Conservation (phyloP, 345 rosid genomes). For the Salix dunnii region DNA sequence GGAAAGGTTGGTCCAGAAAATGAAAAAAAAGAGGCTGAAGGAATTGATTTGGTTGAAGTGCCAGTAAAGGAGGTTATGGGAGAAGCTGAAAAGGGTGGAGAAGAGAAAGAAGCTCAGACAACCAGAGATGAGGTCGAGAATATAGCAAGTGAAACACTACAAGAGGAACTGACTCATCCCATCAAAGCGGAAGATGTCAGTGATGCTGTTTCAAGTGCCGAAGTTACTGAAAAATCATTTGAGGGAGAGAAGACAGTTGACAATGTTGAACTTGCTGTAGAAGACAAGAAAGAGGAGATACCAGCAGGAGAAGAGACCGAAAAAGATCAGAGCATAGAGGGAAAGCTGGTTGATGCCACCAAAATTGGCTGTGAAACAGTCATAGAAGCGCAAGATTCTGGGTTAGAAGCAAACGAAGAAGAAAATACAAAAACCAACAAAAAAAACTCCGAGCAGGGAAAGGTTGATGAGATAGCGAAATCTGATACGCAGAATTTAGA, state of each 20-base stretch:
- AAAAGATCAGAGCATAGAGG: not conserved
- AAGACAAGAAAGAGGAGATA: slow-evolving; percentile 12
- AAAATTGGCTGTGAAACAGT: not conserved
- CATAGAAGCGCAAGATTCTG: not conserved
- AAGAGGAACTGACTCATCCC: not conserved
- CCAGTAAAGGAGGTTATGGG: slow-evolving; percentile 1
- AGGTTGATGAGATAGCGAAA: not conserved
- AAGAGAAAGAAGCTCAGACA: not conserved
- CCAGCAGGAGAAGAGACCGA: slow-evolving; percentile 6
- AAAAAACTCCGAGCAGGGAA: slow-evolving; percentile 4
- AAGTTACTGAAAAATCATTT: slow-evolving; percentile 8
- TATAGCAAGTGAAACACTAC: not conserved
- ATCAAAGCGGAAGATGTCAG: slow-evolving; percentile 1
- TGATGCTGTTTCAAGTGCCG: not conserved
- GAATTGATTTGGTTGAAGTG: slow-evolving; percentile 1
- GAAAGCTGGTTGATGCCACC: slow-evolving; percentile 11
- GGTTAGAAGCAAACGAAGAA: slow-evolving; percentile 1
- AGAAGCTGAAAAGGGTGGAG: slow-evolving; percentile 1
- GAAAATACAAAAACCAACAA: slow-evolving; percentile 3
- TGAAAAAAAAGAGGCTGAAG: not conserved
- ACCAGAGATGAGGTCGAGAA: not conserved
- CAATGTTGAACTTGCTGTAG: slow-evolving; percentile 4
- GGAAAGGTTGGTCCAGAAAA: not conserved
- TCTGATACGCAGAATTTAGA: slow-evolving; percentile 2
- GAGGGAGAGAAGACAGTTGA: slow-evolving; percentile 3